phyloP scores from a whole-genome alignment of 345 rosid genomes.

The Cardamine occulta region DNA sequence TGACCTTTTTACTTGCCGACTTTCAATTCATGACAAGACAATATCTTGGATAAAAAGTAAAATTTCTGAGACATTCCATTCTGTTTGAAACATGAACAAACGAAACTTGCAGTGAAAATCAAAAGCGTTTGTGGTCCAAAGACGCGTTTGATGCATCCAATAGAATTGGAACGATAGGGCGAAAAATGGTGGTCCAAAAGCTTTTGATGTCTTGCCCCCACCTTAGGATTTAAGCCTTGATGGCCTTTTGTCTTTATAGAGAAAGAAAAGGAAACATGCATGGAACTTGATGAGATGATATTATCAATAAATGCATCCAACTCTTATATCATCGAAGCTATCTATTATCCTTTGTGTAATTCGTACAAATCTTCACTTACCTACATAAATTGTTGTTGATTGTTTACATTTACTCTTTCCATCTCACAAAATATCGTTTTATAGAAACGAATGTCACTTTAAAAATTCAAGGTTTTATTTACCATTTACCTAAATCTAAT shows the following conservation, averaged over 20 bases:
- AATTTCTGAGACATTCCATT: conserved; percentile 18
- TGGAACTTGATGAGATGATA: conserved; percentile 6
- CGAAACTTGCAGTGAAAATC: conserved; percentile 24
- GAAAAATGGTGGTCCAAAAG: conserved; percentile 32
- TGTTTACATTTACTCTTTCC: neutral
- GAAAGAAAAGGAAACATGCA: conserved; percentile 38
- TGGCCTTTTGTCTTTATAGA: conserved; percentile 31
- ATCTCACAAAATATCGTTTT: neutral
- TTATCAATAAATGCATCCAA: conserved; percentile 23
- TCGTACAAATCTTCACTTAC: neutral
- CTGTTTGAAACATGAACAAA: conserved; percentile 21
- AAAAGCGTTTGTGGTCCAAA: conserved; percentile 37
- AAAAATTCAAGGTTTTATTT: neutral
- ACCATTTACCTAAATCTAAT: neutral
- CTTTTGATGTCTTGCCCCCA: conserved; percentile 30
- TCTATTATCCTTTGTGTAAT: neutral
- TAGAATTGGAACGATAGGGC: conserved; percentile 23
- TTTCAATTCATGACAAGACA: neutral
- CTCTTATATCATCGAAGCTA: neutral
- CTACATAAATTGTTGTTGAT: neutral
- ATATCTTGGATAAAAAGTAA: conserved; percentile 7
- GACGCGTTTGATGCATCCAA: conserved; percentile 40
- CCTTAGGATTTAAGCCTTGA: conserved; percentile 31
- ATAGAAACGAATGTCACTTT: neutral
- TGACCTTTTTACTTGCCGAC: conserved; percentile 13